A percentile compares a stretch with the other conserved stretches of the same genome.
Evolutionary conservation across 1,139 yeast species (phyloP).

Genomic region (Spencermartinsiella ligniputridi): DNA sequence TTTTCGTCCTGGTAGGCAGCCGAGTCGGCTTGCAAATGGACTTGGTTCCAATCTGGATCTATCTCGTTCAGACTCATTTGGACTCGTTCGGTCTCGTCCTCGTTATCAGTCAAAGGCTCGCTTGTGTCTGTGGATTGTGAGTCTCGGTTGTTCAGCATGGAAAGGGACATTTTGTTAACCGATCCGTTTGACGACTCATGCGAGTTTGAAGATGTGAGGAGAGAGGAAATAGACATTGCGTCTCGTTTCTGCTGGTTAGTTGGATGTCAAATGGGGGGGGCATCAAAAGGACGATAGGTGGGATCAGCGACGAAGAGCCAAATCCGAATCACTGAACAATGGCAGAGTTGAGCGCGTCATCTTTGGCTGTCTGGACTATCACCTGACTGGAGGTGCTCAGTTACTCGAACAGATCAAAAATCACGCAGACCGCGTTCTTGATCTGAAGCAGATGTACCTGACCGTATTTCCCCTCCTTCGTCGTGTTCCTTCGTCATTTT

Average conservation of each 20-base stretch:
- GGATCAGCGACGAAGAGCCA: no score
- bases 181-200: background rate
- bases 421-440: no score
- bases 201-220: slow-evolving; percentile 14
- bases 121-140: slow-evolving; percentile 5
- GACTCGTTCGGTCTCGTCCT: slow-evolving; percentile 10
- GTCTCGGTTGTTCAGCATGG: slow-evolving; percentile 7
- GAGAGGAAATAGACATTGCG: slow-evolving; percentile 29
- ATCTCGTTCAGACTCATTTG: slow-evolving; percentile 8
- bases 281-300: no score
- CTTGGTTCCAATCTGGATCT: background rate
- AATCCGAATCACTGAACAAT: no score
- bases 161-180: background rate
- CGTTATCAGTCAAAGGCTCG: slow-evolving; percentile 11
- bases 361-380: no score
- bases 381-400: no score
- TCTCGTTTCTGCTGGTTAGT: slow-evolving; percentile 6
- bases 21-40: slow-evolving; percentile 12
- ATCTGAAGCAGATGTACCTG: no score
- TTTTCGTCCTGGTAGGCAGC: slow-evolving; percentile 21
- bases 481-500: no score
- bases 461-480: no score
- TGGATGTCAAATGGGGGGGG: no score
- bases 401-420: no score
- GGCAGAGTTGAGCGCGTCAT: no score